Evolutionary conservation across 2,329 filamentous ascomycete species (phyloP).

Genomic region (Penicillium sp.): DNA sequence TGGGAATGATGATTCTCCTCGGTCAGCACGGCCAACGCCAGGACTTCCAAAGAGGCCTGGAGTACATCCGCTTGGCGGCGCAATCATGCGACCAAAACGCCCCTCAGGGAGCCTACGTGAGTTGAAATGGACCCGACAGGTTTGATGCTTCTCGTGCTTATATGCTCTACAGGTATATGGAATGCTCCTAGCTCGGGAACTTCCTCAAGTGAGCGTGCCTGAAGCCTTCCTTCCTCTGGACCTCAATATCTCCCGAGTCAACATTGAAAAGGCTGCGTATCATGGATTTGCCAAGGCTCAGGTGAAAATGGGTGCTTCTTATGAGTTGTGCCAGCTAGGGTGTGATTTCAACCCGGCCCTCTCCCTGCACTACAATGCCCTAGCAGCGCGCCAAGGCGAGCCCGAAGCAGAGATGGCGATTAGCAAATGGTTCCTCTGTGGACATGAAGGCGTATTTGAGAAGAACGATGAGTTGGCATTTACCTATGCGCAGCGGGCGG

Average conservation of each 20-base stretch:
- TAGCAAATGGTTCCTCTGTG: slow-evolving; percentile 98
- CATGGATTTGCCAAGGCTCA: slow-evolving; percentile 95
- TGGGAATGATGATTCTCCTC: slow-evolving; percentile 96
- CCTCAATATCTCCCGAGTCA: slow-evolving; percentile 72
- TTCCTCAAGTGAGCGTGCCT: slow-evolving; percentile 86
- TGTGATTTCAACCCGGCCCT: slow-evolving; percentile 93
- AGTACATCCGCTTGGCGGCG: slow-evolving; percentile 80
- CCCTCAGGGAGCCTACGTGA: slow-evolving; percentile 84
- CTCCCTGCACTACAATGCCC: slow-evolving; percentile 91
- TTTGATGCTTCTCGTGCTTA: background rate
- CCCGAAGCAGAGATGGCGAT: slow-evolving; percentile 93
- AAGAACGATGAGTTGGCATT: slow-evolving; percentile 96
- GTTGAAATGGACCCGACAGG: slow-evolving; percentile 14
- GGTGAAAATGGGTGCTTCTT: slow-evolving; percentile 93
- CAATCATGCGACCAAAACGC: slow-evolving; percentile 92
- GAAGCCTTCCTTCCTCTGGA: slow-evolving; percentile 70
- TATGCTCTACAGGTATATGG: slow-evolving; percentile 66
- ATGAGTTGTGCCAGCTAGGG: slow-evolving; percentile 88
- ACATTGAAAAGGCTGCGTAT: slow-evolving; percentile 95
- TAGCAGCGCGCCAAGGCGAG: slow-evolving; percentile 89
- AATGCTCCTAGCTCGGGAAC: slow-evolving; percentile 86
- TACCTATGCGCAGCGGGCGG: slow-evolving; percentile 85
- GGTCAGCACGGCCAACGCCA: slow-evolving; percentile 90
- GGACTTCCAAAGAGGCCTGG: slow-evolving; percentile 74
- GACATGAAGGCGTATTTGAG: slow-evolving; percentile 85